These are phyloP conservation scores for Alternaria gansuensis DNA, from an alignment of 2,329 filamentous ascomycete genomes.

Conservation along the genomic window DNA sequence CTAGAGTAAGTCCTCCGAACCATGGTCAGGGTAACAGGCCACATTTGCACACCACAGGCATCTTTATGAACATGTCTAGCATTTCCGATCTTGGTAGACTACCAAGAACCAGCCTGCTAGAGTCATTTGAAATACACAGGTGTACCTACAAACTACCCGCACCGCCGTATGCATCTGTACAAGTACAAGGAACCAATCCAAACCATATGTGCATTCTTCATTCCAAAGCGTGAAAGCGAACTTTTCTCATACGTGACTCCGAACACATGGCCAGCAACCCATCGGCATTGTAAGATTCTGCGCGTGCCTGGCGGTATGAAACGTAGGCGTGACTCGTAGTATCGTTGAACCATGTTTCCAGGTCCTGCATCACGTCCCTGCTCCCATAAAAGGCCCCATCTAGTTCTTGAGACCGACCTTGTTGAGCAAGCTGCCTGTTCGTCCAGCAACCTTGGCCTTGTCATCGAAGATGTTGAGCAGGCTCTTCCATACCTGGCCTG, in stretches of 20 bases:
- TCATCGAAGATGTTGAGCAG: conserved; percentile 84
- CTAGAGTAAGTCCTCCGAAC: background rate
- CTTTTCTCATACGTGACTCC: conserved; percentile 13
- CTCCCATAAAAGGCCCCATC: conserved; percentile 5
- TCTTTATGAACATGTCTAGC: conserved; percentile 10
- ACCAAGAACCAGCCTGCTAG: conserved; percentile 5
- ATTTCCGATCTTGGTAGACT: conserved; percentile 11
- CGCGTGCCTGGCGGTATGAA: conserved; percentile 7
- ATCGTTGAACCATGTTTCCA: conserved; percentile 10
- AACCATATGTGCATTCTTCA: conserved; percentile 31
- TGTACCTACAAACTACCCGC: conserved; percentile 10
- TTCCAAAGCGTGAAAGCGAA: conserved; percentile 24
- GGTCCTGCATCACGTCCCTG: conserved; percentile 3
- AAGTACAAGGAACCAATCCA: conserved; percentile 38
- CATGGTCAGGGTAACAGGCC: background rate
- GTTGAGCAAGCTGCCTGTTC: conserved; percentile 58
- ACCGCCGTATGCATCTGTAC: conserved; percentile 33
- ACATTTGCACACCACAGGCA: conserved; percentile 2
- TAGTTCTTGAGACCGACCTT: conserved; percentile 66
- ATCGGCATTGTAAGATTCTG: background rate
- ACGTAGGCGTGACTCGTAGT: conserved; percentile 16
- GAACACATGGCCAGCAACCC: conserved; percentile 7
- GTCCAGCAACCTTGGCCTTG: conserved; percentile 52
- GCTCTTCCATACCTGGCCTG: conserved; percentile 93
- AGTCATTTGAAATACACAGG: conserved; percentile 6